Evolutionary conservation across 2,329 filamentous ascomycete genomes (phyloP).

Genomic region (Cordyceps cicadae): DNA sequence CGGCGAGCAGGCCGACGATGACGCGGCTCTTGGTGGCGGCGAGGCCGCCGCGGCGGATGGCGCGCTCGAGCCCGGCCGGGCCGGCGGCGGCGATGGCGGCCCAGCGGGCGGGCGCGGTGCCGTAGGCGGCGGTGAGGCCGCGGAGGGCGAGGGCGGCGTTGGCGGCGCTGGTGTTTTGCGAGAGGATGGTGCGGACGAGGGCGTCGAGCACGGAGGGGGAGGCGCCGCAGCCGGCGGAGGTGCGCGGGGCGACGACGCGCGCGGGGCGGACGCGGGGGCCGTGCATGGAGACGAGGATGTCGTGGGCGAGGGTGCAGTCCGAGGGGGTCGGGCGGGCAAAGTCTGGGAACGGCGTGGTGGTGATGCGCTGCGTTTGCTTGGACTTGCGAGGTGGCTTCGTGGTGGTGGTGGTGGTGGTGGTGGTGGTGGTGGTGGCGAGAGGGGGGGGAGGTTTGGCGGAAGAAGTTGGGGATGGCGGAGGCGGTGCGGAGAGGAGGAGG

Average conservation of each 20-base stretch:
- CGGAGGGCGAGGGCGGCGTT: constrained; percentile 53
- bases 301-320: constrained; percentile 61
- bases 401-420: background rate
- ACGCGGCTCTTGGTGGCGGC: constrained; percentile 64
- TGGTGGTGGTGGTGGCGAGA: no score
- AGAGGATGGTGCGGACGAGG: constrained; percentile 43
- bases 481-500: background rate
- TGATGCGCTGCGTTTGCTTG: constrained; percentile 4
- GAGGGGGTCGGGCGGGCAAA: constrained; percentile 56
- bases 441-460: background rate
- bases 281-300: constrained; percentile 55
- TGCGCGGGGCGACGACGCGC: constrained; percentile 51
- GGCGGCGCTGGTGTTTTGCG: constrained; percentile 42
- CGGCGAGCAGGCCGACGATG: constrained; percentile 60
- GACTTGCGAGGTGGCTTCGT: background rate
- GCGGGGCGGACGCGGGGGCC: constrained; percentile 55
- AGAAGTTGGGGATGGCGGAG: background rate
- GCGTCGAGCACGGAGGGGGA: constrained; percentile 44
- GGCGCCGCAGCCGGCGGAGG: constrained; percentile 54
- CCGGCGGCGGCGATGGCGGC: constrained; percentile 33
- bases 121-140: constrained; percentile 37
- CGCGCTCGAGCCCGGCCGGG: constrained; percentile 36
- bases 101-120: constrained; percentile 33
- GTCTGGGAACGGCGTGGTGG: constrained; percentile 55
- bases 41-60: constrained; percentile 65